A percentile compares a stretch with the other conserved stretches of the same genome.
These are phyloP conservation scores for Cyberlindnera samutprakarnensis DNA, from an alignment of 805 yeast species.

Conservation along the genomic window DNA sequence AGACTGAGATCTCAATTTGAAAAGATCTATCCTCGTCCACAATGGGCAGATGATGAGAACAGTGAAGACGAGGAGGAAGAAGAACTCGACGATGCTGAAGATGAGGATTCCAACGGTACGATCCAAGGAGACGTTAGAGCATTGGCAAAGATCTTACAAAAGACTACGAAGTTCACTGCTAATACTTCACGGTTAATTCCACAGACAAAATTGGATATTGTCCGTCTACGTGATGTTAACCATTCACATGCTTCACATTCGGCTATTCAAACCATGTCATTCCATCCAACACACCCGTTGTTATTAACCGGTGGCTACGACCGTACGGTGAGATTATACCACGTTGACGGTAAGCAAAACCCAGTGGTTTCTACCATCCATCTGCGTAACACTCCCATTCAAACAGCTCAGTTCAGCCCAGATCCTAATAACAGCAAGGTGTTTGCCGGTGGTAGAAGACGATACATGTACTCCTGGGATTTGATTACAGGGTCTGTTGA, in stretches of 20 bases:
- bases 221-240: constrained; percentile 86
- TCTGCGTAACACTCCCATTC: constrained; percentile 72
- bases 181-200: constrained; percentile 50
- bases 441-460: constrained; percentile 85
- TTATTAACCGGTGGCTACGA: constrained; percentile 91
- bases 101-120: constrained; percentile 23
- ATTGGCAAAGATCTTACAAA: constrained; percentile 29
- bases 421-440: constrained; percentile 43
- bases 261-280: constrained; percentile 77
- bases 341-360: constrained; percentile 82
- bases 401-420: constrained; percentile 59
- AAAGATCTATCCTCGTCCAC: constrained; percentile 73
- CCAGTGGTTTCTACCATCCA: constrained; percentile 76
- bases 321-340: constrained; percentile 76
- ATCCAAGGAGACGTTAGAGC: constrained; percentile 34
- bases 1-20: constrained; percentile 69
- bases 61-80: constrained; percentile 21
- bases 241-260: constrained; percentile 58
- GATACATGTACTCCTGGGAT: constrained; percentile 91
- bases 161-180: constrained; percentile 33
- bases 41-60: constrained; percentile 51
- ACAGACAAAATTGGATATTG: constrained; percentile 61
- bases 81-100: constrained; percentile 24
- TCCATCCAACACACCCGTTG: constrained; percentile 81
- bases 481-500: constrained; percentile 66